These are phyloP conservation scores for Fomitopsis pinicola DNA, from an alignment of 1,284 basidiomycete species.

Conservation along the genomic window DNA sequence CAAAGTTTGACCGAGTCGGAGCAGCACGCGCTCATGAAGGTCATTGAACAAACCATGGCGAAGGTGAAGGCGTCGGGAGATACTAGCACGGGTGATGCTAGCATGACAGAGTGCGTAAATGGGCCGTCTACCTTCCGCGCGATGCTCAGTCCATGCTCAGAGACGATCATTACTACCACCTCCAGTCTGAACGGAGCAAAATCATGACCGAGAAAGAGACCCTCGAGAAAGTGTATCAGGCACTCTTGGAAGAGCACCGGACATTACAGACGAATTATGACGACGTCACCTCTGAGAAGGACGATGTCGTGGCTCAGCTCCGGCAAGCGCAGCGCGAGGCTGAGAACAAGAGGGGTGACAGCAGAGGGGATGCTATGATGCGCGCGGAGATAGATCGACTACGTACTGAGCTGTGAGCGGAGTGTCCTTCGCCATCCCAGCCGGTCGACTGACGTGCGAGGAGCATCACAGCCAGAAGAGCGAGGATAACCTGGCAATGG, in stretches of 20 bases:
- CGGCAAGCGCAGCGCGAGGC: constrained; percentile 53
- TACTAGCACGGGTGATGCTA: constrained; percentile 43
- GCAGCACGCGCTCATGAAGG: constrained; percentile 82
- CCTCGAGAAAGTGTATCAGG: constrained; percentile 73
- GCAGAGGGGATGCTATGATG: constrained; percentile 67
- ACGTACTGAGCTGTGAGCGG: constrained; percentile 74
- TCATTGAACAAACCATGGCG: constrained; percentile 82
- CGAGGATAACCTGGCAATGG: constrained; percentile 80
- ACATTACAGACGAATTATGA: constrained; percentile 67
- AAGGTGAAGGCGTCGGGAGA: constrained; percentile 51
- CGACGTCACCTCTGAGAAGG: constrained; percentile 67
- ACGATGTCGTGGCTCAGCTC: constrained; percentile 58
- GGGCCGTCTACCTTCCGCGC: background rate
- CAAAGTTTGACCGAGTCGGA: constrained; percentile 74
- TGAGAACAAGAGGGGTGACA: constrained; percentile 51
- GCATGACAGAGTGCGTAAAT: constrained; percentile 70
- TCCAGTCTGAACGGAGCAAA: constrained; percentile 75
- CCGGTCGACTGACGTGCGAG: constrained; percentile 21
- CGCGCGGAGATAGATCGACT: constrained; percentile 78
- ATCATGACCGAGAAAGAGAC: constrained; percentile 76
- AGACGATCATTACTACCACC: constrained; percentile 81
- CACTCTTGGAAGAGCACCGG: constrained; percentile 75
- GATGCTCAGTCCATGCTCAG: constrained; percentile 31
- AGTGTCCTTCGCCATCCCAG: background rate
- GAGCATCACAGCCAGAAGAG: constrained; percentile 72